Conservation (phyloP, 176 grass and related monocot species). For the Oryza longistaminata region DNA sequence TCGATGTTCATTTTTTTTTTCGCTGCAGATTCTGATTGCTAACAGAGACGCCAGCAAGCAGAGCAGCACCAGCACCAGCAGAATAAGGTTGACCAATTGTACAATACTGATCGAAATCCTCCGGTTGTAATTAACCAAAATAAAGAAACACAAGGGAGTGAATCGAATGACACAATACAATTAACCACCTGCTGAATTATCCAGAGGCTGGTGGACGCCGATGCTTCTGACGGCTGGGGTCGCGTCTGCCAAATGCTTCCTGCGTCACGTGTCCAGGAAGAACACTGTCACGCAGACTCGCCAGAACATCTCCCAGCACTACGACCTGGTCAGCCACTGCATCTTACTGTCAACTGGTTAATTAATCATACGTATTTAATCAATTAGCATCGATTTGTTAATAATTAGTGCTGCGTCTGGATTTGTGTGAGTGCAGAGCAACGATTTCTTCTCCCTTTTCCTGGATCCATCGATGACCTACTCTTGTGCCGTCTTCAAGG, state of each 20-base stretch:
- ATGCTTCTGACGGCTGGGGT: conserved; percentile 53
- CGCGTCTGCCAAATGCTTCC: conserved; percentile 57
- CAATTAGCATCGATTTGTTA: not conserved
- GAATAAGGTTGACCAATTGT: conserved; percentile 17
- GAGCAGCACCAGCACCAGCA: conserved; percentile 21
- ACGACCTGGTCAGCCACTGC: not conserved
- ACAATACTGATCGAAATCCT: not conserved
- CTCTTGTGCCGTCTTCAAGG: conserved; percentile 79
- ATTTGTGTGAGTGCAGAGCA: conserved; percentile 43
- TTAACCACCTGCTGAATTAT: not conserved
- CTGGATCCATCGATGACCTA: conserved; percentile 92
- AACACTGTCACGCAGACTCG: conserved; percentile 47
- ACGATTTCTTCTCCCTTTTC: conserved; percentile 81
- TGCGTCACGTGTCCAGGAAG: conserved; percentile 48
- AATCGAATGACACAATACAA: not conserved
- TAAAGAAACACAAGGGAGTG: not conserved
- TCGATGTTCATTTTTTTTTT: not conserved
- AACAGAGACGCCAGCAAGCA: conserved; percentile 58
- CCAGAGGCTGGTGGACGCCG: conserved; percentile 50
- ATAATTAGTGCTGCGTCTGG: no score
- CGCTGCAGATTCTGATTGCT: conserved; percentile 70
- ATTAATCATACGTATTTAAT: not conserved
- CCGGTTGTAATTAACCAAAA: not conserved
- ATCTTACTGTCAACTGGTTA: not conserved
- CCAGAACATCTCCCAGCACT: not conserved